Base-by-base conservation (phyloP, 2,329 filamentous ascomycete genomes). In the Elsinoe fawcettii region DNA sequence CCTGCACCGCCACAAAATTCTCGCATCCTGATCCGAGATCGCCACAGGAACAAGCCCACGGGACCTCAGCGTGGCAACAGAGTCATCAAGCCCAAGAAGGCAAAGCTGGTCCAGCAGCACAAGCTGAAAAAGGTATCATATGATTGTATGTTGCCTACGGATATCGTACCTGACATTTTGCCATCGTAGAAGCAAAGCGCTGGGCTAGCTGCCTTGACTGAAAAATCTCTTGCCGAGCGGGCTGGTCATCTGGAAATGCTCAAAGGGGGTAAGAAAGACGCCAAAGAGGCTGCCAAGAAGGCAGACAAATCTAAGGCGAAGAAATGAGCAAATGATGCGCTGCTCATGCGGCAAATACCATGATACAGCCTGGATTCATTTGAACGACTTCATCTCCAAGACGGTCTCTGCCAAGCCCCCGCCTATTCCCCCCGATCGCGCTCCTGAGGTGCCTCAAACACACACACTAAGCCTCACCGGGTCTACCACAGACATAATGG, bases 181-280 rank as follows among this genome's bases (percentile, higher is more conserved):
- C 18, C 27, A 32, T 16, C 61, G 32, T 57, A 79, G 79, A 86
- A 86, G 77, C 75, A 82, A 60, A 78, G 82, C 0, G 74, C 80
- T 0, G 84, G 84, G 0, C 70, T 88, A 39, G 80, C 79, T 2
- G 79, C 78, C 0, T 76, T 82, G 72, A 88, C 85, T n/a, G 86
- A 89, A 66, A 79, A 80, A 60, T 79, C 77, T 61, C 75, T 88
- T 8, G 85, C 84, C 11, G 75, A 82, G 60, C 81, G 81, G 65
- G 85, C 84, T 4, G 86, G 85, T 12, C 85, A 89, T 76, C 66
- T 88, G 66, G 85, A 89, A 69, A 66, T 88, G 65, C 69, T 88
- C 65, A 77, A 76, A 58, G 83, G 84, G 2, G 84, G 83, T 11
- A 87, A 86, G 77, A 85, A 80, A 70, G 77, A 81, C 60, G 75